Base-by-base conservation (phyloP, 441 rosid genomes). In the Adansonia grandidieri region DNA sequence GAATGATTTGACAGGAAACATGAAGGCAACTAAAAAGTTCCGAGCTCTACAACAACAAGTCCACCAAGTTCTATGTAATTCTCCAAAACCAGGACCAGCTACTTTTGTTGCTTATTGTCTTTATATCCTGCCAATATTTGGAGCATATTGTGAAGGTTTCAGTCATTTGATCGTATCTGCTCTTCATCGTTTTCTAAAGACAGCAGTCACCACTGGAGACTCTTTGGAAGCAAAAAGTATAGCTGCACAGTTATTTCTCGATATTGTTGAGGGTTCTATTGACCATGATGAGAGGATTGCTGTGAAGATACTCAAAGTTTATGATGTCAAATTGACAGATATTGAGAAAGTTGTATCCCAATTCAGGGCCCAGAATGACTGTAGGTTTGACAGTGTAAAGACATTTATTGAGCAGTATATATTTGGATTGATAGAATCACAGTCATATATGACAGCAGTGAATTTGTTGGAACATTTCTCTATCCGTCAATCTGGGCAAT, bases 161-260 rank as follows among this genome's bases (percentile, higher is more conserved):
- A 89, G 98, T 84, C 99, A 92, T 83, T 84, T 96, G 90, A 82
- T 96, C 3, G 58, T 91, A 75, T 96, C 98, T 17, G 86, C 94
- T 73, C 87, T 96, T 76, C 91, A 87, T 1, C 96, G 93, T 51
- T 88, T 80, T 82, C 84, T 86, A 37, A 96, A 90, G 68, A 76
- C 72, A 14, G 77, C 70, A 17, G 64, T 83, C 56, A 62, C 66
- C 71, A 63, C 84, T 65, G 84, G 85, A 2, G 98, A 91, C 78
- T 80, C 77, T 60, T 78, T 37, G 60, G 81, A 75, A n/a, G 92
- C 95, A 10, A 92, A 87, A 88, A 86, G 61, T 6, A 76, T 90
- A 73, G 97, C 97, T 73, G 90, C 91, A 13, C 80, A 24, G 9
- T 86, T 94, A 56, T 87, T 96, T 62, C 50, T 94, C 65, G 84